Evolutionary conservation across 1,284 basidiomycete species (phyloP), one percentile per base, ranked within the genome.

Genomic region (Apiotrichum brassicae): DNA sequence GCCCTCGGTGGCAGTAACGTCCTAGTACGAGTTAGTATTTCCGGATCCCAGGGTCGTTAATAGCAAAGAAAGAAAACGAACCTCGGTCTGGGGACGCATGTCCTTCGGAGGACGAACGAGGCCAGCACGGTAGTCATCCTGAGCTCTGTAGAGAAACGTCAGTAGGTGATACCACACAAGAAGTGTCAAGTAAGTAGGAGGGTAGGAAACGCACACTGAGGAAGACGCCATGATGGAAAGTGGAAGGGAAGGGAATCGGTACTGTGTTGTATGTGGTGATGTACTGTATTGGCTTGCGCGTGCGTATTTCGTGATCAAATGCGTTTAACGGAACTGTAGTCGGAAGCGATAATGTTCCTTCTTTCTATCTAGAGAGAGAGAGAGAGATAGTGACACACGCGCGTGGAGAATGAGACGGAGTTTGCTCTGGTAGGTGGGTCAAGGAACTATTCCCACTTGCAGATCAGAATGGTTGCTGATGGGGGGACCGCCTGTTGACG

Each of bases 41-140:
- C 23, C 24, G 33, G 5, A 30, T 30, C 14, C 11, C 28, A 11
- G n/a, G n/a, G 28, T 30, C 28, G 14, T 30, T 30, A 30, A 5
- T 11, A 30, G 23, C 25, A 46, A 39, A 43, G 14, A 5, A 30
- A 30, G 23, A 25, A 46, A 39, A 43, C 73, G 49, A 24, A 78
- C 78, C 76, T 92, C 89, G 24, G 92, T 97, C 72, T 94, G 90
- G 16, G 91, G 91, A 49, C 92, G 83, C 60, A 79, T 68, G 75
- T 97, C 92, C 82, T 90, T 93, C 77, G 84, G 83, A 70, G 91
- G 92, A 49, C 86, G 80, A 53, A 83, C 82, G 54, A 97, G 83
- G 25, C 74, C 71, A 16, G 59, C 57, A 46, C 69, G 63, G 48
- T 61, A 67, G 48, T 67, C 65, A 40, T 59, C 54, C 33, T 59